These are phyloP conservation scores for Gossypium mustelinum DNA, from an alignment of 345 rosid genomes.

Conservation along the genomic window DNA sequence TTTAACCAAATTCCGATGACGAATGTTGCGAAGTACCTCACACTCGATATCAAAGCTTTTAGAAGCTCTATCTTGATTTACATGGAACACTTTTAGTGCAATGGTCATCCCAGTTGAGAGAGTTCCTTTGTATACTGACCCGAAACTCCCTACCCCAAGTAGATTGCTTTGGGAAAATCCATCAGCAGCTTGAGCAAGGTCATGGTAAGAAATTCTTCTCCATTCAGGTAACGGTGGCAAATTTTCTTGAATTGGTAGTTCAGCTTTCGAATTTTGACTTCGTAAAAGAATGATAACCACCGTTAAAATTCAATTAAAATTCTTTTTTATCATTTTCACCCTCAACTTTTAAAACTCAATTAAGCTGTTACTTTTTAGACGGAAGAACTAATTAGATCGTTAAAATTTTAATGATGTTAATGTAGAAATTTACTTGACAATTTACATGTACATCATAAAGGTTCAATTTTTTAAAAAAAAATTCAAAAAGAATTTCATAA, in stretches of 20 bases:
- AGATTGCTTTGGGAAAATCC: conserved; percentile 4
- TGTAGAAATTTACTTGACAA: too few species aligned
- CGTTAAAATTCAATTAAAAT: too few species aligned
- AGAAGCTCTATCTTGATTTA: background rate
- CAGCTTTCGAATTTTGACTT: background rate
- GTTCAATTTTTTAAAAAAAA: too few species aligned
- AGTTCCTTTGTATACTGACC: conserved; percentile 19
- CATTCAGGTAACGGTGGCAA: background rate
- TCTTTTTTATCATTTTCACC: too few species aligned
- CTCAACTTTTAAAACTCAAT: too few species aligned
- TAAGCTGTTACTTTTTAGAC: too few species aligned
- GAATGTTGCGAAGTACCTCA: conserved; percentile 16
- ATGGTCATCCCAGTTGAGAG: conserved; percentile 4
- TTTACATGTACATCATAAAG: too few species aligned
- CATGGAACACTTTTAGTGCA: conserved; percentile 19
- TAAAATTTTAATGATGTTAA: too few species aligned
- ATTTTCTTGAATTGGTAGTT: background rate
- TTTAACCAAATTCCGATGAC: conserved; percentile 23
- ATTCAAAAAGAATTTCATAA: too few species aligned
- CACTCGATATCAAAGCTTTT: conserved; percentile 22
- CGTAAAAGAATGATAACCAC: background rate
- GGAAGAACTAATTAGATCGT: too few species aligned
- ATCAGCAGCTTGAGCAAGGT: conserved; percentile 7
- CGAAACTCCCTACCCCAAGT: conserved; percentile 18
- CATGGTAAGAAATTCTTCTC: conserved; percentile 11